Conservation (phyloP, 2,329 filamentous ascomycete genomes). For the Gaeumannomyces tritici region DNA sequence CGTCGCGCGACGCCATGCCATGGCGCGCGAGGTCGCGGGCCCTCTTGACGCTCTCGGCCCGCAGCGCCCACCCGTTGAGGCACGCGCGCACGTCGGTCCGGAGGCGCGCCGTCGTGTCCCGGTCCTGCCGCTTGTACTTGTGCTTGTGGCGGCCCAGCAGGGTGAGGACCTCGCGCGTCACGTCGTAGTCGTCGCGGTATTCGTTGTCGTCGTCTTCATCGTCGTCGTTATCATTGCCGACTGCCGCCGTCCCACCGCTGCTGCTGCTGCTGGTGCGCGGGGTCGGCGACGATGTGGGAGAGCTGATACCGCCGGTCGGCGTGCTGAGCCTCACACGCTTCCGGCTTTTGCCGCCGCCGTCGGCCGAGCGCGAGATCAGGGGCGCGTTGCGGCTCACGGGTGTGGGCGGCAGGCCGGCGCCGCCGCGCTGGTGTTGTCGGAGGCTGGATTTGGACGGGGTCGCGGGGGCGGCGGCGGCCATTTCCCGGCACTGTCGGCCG, state of each 20-base stretch:
- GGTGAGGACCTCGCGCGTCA: slow-evolving; percentile 37
- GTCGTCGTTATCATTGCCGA: slow-evolving; percentile 35
- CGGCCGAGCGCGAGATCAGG: background rate
- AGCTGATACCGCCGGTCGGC: slow-evolving; percentile 2
- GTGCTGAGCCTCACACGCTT: slow-evolving; percentile 4
- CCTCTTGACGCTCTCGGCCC: slow-evolving; percentile 8
- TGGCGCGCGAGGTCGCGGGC: slow-evolving; percentile 26
- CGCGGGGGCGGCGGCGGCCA: background rate
- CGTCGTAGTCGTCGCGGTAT: slow-evolving; percentile 18
- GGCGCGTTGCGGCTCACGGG: slow-evolving; percentile 2
- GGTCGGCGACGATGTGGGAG: background rate
- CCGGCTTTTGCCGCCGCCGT: background rate
- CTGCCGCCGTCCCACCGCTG: background rate
- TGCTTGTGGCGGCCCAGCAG: slow-evolving; percentile 31
- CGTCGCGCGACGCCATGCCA: slow-evolving; percentile 52
- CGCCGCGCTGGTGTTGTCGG: background rate
- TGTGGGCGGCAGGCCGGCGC: background rate
- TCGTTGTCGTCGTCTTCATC: slow-evolving; percentile 1
- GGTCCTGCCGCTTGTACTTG: background rate
- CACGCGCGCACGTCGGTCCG: slow-evolving; percentile 22
- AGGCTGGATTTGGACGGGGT: background rate
- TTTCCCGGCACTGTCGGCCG: background rate
- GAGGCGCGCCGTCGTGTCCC: slow-evolving; percentile 9
- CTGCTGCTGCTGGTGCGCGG: background rate
- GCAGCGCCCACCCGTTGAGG: slow-evolving; percentile 10